Evolutionary conservation across 371 early-diverging fungal species (phyloP).

Genomic region (Entomophthora muscae): DNA sequence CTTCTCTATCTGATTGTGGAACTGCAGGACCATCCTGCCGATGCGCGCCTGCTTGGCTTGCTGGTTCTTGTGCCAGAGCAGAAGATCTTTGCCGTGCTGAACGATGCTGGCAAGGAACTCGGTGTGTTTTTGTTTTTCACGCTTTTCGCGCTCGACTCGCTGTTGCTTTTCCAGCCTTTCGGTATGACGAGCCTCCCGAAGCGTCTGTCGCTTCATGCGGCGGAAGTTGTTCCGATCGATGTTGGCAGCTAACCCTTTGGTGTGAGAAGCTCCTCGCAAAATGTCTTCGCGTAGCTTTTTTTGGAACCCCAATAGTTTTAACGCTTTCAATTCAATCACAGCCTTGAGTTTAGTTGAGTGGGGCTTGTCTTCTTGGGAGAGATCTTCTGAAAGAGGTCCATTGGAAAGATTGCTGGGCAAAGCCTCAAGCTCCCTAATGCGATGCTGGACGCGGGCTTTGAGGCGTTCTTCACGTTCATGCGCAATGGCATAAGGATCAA

Average conservation of each 20-base stretch:
- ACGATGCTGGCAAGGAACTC: constrained; percentile 55
- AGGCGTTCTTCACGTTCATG: constrained; percentile 58
- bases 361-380: constrained; percentile 11
- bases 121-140: constrained; percentile 61
- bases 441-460: constrained; percentile 38
- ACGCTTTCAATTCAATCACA: constrained; percentile 64
- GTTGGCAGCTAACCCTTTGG: constrained; percentile 59
- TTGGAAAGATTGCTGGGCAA: constrained; percentile 33
- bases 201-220: constrained; percentile 72
- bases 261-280: constrained; percentile 34
- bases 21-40: constrained; percentile 53
- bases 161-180: constrained; percentile 81
- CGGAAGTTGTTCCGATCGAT: constrained; percentile 61
- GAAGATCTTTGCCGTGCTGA: constrained; percentile 54
- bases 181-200: constrained; percentile 77
- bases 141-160: constrained; percentile 67
- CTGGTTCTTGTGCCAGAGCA: constrained; percentile 45
- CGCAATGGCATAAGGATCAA: constrained; percentile 52
- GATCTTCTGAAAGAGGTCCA: constrained; percentile 16
- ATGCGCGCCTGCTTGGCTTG: constrained; percentile 46
- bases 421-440: constrained; percentile 56
- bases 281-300: constrained; percentile 61
- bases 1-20: constrained; percentile 63
- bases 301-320: background rate
- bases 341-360: constrained; percentile 37